Evolutionary conservation across 192 early-diverging fungal species (phyloP).

Genomic region (Pilaira anomala): DNA sequence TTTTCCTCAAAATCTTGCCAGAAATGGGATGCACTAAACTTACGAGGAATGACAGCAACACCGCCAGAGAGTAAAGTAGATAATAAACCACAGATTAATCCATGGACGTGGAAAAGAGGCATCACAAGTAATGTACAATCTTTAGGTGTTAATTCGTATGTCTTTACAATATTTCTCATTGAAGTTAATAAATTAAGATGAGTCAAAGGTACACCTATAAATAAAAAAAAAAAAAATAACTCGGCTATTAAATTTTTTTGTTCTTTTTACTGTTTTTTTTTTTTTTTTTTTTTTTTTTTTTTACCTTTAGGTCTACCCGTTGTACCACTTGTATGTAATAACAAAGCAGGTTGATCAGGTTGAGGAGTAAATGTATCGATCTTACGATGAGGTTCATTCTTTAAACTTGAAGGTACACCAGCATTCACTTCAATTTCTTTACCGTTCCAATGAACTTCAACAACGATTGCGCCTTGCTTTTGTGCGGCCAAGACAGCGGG

Average conservation of each 20-base stretch:
- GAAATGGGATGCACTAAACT: slow-evolving; percentile 68
- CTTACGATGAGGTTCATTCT: slow-evolving; percentile 9
- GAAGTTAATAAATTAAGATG: slow-evolving; percentile 71
- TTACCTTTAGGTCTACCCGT: slow-evolving; percentile 71
- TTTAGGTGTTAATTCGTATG: slow-evolving; percentile 54
- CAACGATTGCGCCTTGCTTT: slow-evolving; percentile 48
- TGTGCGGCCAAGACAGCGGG: slow-evolving; percentile 58
- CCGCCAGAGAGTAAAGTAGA: slow-evolving; percentile 69
- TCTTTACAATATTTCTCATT: slow-evolving; percentile 70
- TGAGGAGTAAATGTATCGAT: slow-evolving; percentile 26
- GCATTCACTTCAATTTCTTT: slow-evolving; percentile 22
- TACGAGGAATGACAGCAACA: slow-evolving; percentile 63
- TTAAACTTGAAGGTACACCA: not conserved
- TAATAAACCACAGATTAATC: slow-evolving; percentile 71
- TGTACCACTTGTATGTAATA: slow-evolving; percentile 81
- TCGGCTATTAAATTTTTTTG: not conserved
- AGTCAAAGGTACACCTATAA: slow-evolving; percentile 76
- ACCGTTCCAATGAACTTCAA: slow-evolving; percentile 54
- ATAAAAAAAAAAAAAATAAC: not conserved
- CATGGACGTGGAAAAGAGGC: slow-evolving; percentile 88
- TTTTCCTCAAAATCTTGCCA: slow-evolving; percentile 69
- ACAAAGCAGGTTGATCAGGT: slow-evolving; percentile 61
- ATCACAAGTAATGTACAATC: slow-evolving; percentile 77
- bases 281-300: slow-evolving; percentile 18
- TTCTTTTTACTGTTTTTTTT: not conserved